Evolutionary conservation across 371 early-diverging fungal genomes (phyloP), one percentile per base, ranked within the genome.

Genomic region (Mortierella sp.): DNA sequence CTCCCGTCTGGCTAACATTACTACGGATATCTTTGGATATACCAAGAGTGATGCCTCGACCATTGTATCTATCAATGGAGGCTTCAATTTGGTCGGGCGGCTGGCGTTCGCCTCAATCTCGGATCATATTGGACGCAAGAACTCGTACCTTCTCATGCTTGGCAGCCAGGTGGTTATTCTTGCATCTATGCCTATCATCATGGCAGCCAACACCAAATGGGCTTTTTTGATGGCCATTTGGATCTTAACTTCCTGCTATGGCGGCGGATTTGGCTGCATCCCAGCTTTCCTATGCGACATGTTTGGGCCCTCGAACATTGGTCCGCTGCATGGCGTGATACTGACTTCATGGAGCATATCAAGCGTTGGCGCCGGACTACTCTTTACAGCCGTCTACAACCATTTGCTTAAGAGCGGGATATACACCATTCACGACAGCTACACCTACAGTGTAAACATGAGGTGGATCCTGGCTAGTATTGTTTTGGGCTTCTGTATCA

Each of bases 261-360:
- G 88, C 44, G 86, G 85, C 51, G 91, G 89, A 14, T 89, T 88
- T 56, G 91, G 88, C 13, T 81, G 87, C 67, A 89, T 91, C 45
- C 91, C 89, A 0, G 89, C 90, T 21, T 89, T 88, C 79, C 80
- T 91, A 5, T 80, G 88, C 47, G 91, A 91, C 55, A 87, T 88
- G 87, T 91, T 87, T 60, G 89, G 90, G 5, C 77, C 84, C 47
- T 82, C 81, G 72, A 89, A 89, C 73, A 86, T 86, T 34, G 88
- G 90, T 37, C 87, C 88, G 27, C 76, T 83, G 49, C 85, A 86
- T 63, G 87, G 87, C 28, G 74, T 86, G 44, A 74, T 85, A 19
- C 65, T 86, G 29, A 86, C 88, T 2, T 88, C 89, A 22, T 89
- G 90, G 90, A 81, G 88, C n/a, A 63, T 86, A 31, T 86, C 85